Evolutionary conservation across 2,329 filamentous ascomycete genomes (phyloP).

Genomic region (Microsporum canis): DNA sequence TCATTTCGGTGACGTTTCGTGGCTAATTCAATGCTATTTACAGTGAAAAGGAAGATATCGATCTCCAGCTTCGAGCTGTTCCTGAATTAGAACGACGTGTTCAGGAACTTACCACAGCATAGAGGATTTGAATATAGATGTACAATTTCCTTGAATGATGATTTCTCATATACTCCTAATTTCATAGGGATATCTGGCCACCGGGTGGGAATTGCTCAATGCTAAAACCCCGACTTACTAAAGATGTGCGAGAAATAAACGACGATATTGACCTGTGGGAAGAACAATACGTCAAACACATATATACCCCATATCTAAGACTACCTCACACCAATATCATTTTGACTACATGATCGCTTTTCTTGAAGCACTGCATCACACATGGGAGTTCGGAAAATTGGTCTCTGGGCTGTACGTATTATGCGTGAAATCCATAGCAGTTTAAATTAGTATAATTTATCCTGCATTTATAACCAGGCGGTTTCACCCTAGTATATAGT

Average conservation of each 20-base stretch:
- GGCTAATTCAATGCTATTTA: constrained; percentile 8
- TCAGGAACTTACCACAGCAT: constrained; percentile 55
- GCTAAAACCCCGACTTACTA: not conserved
- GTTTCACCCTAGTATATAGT: not conserved
- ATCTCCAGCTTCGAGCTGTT: constrained; percentile 70
- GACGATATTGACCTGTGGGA: not conserved
- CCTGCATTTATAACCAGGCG: not conserved
- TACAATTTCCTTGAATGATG: not conserved
- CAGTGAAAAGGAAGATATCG: constrained; percentile 83
- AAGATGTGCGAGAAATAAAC: not conserved
- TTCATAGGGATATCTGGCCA: not conserved
- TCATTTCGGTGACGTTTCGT: constrained; percentile 7
- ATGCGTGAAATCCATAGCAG: not conserved
- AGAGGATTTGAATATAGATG: not conserved
- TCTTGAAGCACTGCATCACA: not conserved
- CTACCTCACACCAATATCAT: not conserved
- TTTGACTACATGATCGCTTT: not conserved
- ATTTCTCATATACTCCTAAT: not conserved
- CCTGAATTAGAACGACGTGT: constrained; percentile 80
- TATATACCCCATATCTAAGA: not conserved
- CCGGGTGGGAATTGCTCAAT: not conserved
- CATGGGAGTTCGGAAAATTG: not conserved
- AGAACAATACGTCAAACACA: not conserved
- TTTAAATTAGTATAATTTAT: not conserved
- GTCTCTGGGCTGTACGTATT: not conserved